Conservation (phyloP, 2,329 filamentous ascomycete genomes). For the Phialophora tarda region DNA sequence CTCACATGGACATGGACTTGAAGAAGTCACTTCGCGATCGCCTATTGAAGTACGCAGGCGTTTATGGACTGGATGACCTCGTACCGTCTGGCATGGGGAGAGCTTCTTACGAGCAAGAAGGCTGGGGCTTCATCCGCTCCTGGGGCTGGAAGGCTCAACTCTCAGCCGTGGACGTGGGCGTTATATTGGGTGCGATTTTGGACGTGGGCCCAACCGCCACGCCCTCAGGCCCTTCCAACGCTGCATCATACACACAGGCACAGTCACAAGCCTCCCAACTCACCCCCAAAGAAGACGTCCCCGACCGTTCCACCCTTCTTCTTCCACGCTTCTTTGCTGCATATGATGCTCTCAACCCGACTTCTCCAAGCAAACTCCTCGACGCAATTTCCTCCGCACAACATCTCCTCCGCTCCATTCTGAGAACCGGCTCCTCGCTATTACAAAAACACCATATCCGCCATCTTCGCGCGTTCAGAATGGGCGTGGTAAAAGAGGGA, state of each 20-base stretch:
- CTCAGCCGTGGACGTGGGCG: slow-evolving; percentile 91
- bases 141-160: slow-evolving; percentile 98
- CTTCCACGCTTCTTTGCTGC: slow-evolving; percentile 62
- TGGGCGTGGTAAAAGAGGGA: slow-evolving; percentile 94
- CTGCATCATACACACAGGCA: slow-evolving; percentile 20
- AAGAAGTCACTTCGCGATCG: slow-evolving; percentile 86
- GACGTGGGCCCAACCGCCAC: slow-evolving; percentile 70
- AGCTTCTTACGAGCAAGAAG: slow-evolving; percentile 77
- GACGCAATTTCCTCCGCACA: slow-evolving; percentile 82
- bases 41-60: slow-evolving; percentile 85
- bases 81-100: slow-evolving; percentile 78
- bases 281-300: slow-evolving; percentile 21
- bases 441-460: slow-evolving; percentile 94
- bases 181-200: slow-evolving; percentile 86
- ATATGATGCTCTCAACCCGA: slow-evolving; percentile 61
- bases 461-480: slow-evolving; percentile 87
- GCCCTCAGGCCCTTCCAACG: neutral
- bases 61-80: slow-evolving; percentile 92
- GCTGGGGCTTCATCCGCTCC: slow-evolving; percentile 95
- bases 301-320: slow-evolving; percentile 41
- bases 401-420: slow-evolving; percentile 87
- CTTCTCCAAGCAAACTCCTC: slow-evolving; percentile 62
- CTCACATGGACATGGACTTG: slow-evolving; percentile 97
- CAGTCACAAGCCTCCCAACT: slow-evolving; percentile 13
- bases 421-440: slow-evolving; percentile 86